A percentile compares a stretch with the other conserved stretches of the same genome.
These are phyloP conservation scores for Epichloe festucae DNA, from an alignment of 2,329 filamentous ascomycete genomes.

Conservation along the genomic window DNA sequence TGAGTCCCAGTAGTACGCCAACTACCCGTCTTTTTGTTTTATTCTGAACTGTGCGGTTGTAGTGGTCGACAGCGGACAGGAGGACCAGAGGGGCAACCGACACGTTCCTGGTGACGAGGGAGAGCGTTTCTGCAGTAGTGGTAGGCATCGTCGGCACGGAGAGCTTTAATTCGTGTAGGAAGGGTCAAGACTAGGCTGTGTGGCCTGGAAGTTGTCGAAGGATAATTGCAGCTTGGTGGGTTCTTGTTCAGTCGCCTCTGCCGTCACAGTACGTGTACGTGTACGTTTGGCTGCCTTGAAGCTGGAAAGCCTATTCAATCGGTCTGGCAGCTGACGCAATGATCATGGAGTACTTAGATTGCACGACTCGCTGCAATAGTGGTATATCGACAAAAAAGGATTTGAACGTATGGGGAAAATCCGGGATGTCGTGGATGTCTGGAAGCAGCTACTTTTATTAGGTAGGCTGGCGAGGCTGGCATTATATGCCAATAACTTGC, in stretches of 20 bases:
- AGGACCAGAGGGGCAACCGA: slow-evolving; percentile 96
- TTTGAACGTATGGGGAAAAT: background rate
- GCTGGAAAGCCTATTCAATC: background rate
- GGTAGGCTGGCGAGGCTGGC: background rate
- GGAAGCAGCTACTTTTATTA: background rate
- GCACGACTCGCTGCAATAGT: background rate
- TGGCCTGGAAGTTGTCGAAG: background rate
- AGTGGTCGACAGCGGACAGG: slow-evolving; percentile 96
- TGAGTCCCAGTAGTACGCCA: slow-evolving; percentile 87
- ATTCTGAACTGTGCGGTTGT: slow-evolving; percentile 81
- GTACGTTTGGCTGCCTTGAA: slow-evolving; percentile 2
- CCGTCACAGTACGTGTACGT: background rate
- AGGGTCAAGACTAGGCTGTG: background rate
- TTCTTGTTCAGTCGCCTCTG: background rate
- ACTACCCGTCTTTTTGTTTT: slow-evolving; percentile 80
- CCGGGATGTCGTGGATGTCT: background rate
- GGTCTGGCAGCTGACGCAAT: background rate
- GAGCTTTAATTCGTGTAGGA: background rate
- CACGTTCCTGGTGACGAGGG: slow-evolving; percentile 85
- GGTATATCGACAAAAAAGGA: background rate
- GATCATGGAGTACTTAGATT: background rate
- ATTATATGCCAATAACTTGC: background rate
- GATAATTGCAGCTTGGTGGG: background rate
- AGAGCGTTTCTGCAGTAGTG: slow-evolving; percentile 92
- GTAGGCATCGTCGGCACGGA: slow-evolving; percentile 59